Conservation (phyloP, 495 filamentous ascomycete species). For the Parmelia sp. region DNA sequence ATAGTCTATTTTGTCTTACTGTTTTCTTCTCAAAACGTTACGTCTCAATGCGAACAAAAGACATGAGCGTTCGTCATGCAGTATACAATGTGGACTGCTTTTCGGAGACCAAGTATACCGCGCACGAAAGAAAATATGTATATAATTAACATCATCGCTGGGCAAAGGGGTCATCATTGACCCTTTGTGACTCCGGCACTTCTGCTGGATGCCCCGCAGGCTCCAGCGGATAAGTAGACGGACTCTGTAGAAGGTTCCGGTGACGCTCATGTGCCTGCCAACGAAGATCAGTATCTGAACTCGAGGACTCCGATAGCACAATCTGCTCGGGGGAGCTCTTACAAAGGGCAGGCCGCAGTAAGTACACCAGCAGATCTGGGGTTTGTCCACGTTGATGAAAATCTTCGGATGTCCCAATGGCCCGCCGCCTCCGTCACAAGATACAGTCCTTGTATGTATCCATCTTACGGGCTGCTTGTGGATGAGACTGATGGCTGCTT, state of each 20-base stretch:
- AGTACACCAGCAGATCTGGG: conserved; percentile 78
- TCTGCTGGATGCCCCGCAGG: conserved; percentile 44
- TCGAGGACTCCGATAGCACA: background rate
- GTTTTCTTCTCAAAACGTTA: background rate
- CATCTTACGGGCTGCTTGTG: conserved; percentile 92
- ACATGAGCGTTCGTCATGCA: background rate
- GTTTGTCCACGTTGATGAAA: conserved; percentile 97
- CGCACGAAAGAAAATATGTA: background rate
- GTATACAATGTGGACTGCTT: background rate
- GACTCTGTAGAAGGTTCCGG: conserved; percentile 71
- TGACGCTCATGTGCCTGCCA: conserved; percentile 79
- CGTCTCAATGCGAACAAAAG: background rate
- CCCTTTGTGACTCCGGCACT: conserved; percentile 49
- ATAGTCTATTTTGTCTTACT: background rate
- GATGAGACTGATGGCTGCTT: conserved; percentile 88
- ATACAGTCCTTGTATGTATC: conserved; percentile 72
- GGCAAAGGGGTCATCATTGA: conserved; percentile 44
- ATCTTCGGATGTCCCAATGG: conserved; percentile 85
- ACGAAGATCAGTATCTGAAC: conserved; percentile 1
- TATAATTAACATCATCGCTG: conserved; percentile 13
- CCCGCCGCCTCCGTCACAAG: conserved; percentile 91
- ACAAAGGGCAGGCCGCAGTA: conserved; percentile 97
- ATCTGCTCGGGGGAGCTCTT: conserved; percentile 36
- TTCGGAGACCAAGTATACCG: background rate
- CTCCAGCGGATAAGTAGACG: conserved; percentile 69